Percentiles rank a stretch among this genome's conserved stretches.
These are phyloP conservation scores for Aspergillus cristatus DNA, from an alignment of 495 filamentous ascomycete genomes.

Conservation along the genomic window DNA sequence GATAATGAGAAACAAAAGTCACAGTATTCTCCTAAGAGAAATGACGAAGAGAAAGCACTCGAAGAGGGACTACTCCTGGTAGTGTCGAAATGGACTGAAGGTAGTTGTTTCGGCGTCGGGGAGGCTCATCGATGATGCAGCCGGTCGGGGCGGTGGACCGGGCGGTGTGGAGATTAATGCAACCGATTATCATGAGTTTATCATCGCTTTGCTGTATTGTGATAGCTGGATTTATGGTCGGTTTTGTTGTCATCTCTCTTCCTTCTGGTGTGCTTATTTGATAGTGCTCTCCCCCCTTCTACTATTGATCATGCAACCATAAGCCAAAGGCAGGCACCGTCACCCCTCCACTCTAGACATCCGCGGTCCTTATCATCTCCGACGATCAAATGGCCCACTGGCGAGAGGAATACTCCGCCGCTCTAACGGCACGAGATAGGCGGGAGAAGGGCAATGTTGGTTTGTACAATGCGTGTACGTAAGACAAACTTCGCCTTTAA, in stretches of 20 bases:
- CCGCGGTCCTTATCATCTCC: slow-evolving; percentile 8
- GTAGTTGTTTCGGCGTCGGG: slow-evolving; percentile 1
- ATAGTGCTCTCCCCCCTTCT: too few relatives aligned
- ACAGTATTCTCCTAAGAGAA: not conserved
- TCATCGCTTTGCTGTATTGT: too few relatives aligned
- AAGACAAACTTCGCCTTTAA: too few relatives aligned
- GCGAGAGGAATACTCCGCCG: slow-evolving; percentile 48
- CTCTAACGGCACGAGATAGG: slow-evolving; percentile 45
- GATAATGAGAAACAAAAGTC: not conserved
- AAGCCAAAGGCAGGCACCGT: too few relatives aligned
- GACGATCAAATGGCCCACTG: slow-evolving; percentile 41
- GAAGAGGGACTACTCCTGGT: not conserved
- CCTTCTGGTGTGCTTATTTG: slow-evolving; percentile 1
- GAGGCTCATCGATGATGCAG: slow-evolving; percentile 30
- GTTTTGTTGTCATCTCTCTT: not conserved
- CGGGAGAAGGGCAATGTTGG: slow-evolving; percentile 46
- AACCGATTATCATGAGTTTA: not conserved
- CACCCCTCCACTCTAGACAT: too few relatives aligned
- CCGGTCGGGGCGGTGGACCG: slow-evolving; percentile 23
- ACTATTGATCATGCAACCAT: not conserved
- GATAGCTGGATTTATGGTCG: not conserved
- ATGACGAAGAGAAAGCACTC: not conserved
- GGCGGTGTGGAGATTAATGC: slow-evolving; percentile 28
- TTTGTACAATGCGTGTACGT: slow-evolving; percentile 50
- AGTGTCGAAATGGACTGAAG: slow-evolving; percentile 3